phyloP scores from a whole-genome alignment of 768 basidiomycete genomes.

The Kondoa subrosea region DNA sequence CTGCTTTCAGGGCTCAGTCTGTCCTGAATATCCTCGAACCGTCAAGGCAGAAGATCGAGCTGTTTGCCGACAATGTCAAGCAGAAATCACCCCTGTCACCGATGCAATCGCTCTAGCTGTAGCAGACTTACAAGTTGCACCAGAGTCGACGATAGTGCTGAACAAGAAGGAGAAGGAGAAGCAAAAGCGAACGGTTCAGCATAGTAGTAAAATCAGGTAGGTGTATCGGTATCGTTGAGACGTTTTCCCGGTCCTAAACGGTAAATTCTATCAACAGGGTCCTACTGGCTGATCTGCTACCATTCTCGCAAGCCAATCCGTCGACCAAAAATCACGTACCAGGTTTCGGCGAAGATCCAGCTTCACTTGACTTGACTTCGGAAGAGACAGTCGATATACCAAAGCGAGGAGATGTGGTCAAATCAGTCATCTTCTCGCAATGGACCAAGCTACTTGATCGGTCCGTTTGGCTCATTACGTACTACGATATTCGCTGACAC shows the following conservation, averaged over 20 bases:
- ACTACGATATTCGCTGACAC: conserved; percentile 55
- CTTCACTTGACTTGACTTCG: conserved; percentile 50
- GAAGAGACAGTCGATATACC: conserved; percentile 19
- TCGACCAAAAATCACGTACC: conserved; percentile 66
- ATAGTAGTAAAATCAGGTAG: conserved; percentile 27
- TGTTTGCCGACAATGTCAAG: conserved; percentile 63
- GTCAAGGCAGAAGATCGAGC: conserved; percentile 43
- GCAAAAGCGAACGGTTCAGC: conserved; percentile 26
- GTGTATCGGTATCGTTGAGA: neutral
- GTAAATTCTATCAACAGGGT: conserved; percentile 33
- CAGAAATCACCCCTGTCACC: conserved; percentile 41
- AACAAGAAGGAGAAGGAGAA: conserved; percentile 59
- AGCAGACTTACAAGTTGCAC: conserved; percentile 34
- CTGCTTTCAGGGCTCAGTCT: conserved; percentile 69
- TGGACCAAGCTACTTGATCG: conserved; percentile 23
- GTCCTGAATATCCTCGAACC: conserved; percentile 57
- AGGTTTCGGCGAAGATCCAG: conserved; percentile 56
- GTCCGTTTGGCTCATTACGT: conserved; percentile 15
- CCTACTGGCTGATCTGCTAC: conserved; percentile 59
- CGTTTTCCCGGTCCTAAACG: neutral
- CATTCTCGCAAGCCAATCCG: conserved; percentile 68
- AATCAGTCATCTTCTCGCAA: conserved; percentile 88
- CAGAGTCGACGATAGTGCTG: conserved; percentile 34
- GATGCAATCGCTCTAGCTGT: conserved; percentile 73
- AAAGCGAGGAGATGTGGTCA: conserved; percentile 35